Evolutionary conservation across 2,329 filamentous ascomycete genomes (phyloP).

Genomic region (Aspergillus cejpii): DNA sequence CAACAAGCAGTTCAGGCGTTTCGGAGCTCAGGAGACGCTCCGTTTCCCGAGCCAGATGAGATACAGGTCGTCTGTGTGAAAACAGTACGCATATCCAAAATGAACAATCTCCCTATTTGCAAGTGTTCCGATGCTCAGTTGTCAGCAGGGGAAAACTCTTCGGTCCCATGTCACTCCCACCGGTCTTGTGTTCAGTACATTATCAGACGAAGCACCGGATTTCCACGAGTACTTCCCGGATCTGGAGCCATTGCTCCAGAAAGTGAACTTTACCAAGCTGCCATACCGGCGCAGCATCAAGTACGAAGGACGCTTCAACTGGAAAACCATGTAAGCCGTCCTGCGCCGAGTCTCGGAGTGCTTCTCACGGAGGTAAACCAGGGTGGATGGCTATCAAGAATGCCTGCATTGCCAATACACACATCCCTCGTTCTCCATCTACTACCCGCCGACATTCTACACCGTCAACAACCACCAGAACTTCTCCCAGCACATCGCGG

Average conservation of each 20-base stretch:
- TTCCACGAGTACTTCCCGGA: slow-evolving; percentile 52
- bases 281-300: slow-evolving; percentile 48
- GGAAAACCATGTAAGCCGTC: slow-evolving; percentile 50
- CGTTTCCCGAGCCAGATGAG: slow-evolving; percentile 28
- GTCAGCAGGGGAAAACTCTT: slow-evolving; percentile 23
- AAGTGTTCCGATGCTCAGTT: neutral
- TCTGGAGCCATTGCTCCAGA: slow-evolving; percentile 44
- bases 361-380: slow-evolving; percentile 14
- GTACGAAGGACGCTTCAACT: slow-evolving; percentile 54
- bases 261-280: slow-evolving; percentile 50
- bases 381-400: slow-evolving; percentile 54
- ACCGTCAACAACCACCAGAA: slow-evolving; percentile 50
- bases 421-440: slow-evolving; percentile 50
- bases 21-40: slow-evolving; percentile 28
- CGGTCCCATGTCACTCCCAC: slow-evolving; percentile 44
- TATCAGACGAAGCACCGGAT: slow-evolving; percentile 43
- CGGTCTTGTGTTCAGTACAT: slow-evolving; percentile 48
- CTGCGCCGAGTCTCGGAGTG: too few relatives aligned
- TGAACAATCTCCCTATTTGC: too few relatives aligned
- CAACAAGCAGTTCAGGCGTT: slow-evolving; percentile 40
- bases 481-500: slow-evolving; percentile 52
- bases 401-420: slow-evolving; percentile 55
- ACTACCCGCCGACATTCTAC: slow-evolving; percentile 52
- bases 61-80: slow-evolving; percentile 36
- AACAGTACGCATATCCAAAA: slow-evolving; percentile 28